Evolutionary conservation across 331 rosid genomes (phyloP), one percentile per base, ranked within the genome.

Genomic region (Spiraea crenata): DNA sequence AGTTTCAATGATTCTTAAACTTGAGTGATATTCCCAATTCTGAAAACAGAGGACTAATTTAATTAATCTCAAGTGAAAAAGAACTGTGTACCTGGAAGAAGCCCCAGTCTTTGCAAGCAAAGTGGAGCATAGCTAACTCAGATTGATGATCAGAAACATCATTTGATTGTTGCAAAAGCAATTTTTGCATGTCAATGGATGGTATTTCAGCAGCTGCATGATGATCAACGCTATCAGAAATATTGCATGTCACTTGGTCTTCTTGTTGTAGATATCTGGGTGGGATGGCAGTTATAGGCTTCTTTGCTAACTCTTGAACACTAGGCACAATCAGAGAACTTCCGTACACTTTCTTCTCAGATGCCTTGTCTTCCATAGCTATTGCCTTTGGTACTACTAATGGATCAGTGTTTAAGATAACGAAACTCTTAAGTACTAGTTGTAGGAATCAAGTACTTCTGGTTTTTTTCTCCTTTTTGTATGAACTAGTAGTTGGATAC

Each of bases 91-190:
- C 79, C 74, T 67, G 79, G 66, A 67, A 75, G 66, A 75, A 67
- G 10, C 79, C 79, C 79, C 79, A 75, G 4, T 76, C 61, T 74
- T 63, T 63, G 71, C 76, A 70, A 62, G 80, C 80, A 16, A 5
- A 76, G 74, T 76, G 76, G 57, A 76, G 67, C 19, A 16, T 70
- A 14, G 59, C 54, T 61, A 76, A 41, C 16, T 76, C 66, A 54
- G 58, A 5, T 34, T 58, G 19, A 14, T 6, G 20, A 35, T 7
- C 4, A 3, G 35, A 25, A 25, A 25, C 31, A 25, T 25, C 31
- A 25, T 1, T 25, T 25, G 31, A 6, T 42, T 54, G 63, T 41
- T 13, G 41, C 5, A 65, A 60, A 10, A 52, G 19, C 59, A 63
- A n/a, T 17, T 25, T 70, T 44, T 76, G 49, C 46, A 76, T 25